phyloP scores from a whole-genome alignment of 306 rosid genomes.

The Hippophae gyantsensis region DNA sequence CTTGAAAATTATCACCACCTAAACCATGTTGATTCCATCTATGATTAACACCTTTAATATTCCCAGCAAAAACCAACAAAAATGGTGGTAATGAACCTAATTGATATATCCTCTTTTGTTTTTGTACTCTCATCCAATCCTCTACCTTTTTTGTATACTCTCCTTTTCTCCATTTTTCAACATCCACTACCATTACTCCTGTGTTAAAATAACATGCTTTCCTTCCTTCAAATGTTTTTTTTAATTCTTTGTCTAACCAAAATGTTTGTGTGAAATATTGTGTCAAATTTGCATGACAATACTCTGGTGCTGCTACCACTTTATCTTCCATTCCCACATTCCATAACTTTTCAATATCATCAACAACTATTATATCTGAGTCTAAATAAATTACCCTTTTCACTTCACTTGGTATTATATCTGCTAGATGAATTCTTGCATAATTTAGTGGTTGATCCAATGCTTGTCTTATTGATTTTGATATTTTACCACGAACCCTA shows the following conservation, averaged over 20 bases:
- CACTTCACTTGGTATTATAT: slow-evolving; percentile 35
- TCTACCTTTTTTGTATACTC: slow-evolving; percentile 42
- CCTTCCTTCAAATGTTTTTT: slow-evolving; percentile 35
- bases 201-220: slow-evolving; percentile 63
- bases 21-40: slow-evolving; percentile 76
- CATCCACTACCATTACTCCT: slow-evolving; percentile 71
- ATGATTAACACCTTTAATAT: slow-evolving; percentile 52
- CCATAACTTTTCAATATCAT: slow-evolving; percentile 64
- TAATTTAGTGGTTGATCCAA: slow-evolving; percentile 58
- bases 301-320: slow-evolving; percentile 66
- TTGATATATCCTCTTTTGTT: slow-evolving; percentile 44
- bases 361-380: slow-evolving; percentile 54
- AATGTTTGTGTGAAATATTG: slow-evolving; percentile 35
- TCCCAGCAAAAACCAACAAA: slow-evolving; percentile 57
- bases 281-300: slow-evolving; percentile 50
- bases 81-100: slow-evolving; percentile 65
- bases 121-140: slow-evolving; percentile 57
- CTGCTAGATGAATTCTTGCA: slow-evolving; percentile 54
- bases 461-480: slow-evolving; percentile 51
- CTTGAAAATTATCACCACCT: slow-evolving; percentile 65
- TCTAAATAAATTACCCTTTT: slow-evolving; percentile 47
- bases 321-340: slow-evolving; percentile 39
- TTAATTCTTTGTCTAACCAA: slow-evolving; percentile 35
- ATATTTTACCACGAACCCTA: slow-evolving; percentile 41
- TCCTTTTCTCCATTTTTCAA: slow-evolving; percentile 51